phyloP scores from a whole-genome alignment of 345 rosid genomes.

The Cardamine chenopodiifolia region DNA sequence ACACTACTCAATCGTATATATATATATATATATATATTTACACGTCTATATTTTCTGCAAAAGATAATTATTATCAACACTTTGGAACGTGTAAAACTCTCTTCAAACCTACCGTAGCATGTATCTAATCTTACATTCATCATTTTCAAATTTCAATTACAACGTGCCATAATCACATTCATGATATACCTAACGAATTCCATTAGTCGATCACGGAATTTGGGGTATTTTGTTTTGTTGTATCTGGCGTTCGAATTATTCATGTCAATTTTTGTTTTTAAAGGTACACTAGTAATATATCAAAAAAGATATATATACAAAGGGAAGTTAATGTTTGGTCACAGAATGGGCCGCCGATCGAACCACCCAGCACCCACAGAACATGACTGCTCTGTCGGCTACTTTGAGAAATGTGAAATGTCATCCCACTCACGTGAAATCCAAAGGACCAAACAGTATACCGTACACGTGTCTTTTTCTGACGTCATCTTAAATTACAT shows the following conservation, averaged over 20 bases:
- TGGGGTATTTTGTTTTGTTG: not conserved
- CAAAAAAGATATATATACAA: not conserved
- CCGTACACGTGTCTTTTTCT: conserved; percentile 21
- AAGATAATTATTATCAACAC: too few relatives aligned
- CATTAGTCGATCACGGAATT: not conserved
- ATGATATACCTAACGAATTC: conserved; percentile 7
- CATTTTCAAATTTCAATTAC: not conserved
- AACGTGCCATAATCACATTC: too few relatives aligned
- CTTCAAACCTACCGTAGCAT: too few relatives aligned
- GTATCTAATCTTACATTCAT: too few relatives aligned
- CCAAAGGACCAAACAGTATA: not conserved
- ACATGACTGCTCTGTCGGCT: conserved; percentile 27
- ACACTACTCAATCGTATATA: not conserved
- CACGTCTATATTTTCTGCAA: too few relatives aligned
- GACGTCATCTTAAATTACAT: not conserved
- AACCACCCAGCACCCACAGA: conserved; percentile 24
- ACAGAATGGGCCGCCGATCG: conserved; percentile 27
- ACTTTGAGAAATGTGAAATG: conserved; percentile 25
- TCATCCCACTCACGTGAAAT: conserved; percentile 32
- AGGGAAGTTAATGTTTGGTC: conserved; percentile 35
- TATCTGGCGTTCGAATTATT: not conserved
- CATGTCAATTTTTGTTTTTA: too few relatives aligned
- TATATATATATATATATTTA: too few relatives aligned
- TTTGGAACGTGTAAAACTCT: too few relatives aligned
- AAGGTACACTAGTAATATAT: not conserved